Evolutionary conservation across 1,284 basidiomycete genomes (phyloP).

Genomic region (Pseudozyma sp.): DNA sequence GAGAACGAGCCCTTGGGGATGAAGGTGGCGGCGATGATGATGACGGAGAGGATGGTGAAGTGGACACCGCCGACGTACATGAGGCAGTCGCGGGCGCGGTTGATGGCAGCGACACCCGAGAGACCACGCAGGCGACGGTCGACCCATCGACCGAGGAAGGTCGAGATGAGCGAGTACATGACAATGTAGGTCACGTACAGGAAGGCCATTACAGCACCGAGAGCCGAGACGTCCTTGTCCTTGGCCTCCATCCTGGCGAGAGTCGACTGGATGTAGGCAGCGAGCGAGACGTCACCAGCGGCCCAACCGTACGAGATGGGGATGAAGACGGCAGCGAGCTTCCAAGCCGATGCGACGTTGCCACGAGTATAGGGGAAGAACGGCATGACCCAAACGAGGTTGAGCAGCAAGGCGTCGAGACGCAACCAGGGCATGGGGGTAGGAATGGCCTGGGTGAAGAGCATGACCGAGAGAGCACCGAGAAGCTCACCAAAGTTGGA

Average conservation of each 20-base stretch:
- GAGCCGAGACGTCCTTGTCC: constrained; percentile 67
- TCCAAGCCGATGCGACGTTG: constrained; percentile 56
- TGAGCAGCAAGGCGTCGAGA: constrained; percentile 67
- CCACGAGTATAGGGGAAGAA: constrained; percentile 57
- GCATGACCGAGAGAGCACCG: constrained; percentile 67
- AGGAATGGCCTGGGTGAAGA: constrained; percentile 63
- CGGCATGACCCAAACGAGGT: constrained; percentile 69
- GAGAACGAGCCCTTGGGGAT: constrained; percentile 67
- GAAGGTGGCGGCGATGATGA: constrained; percentile 68
- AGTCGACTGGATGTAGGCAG: constrained; percentile 69
- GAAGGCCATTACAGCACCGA: constrained; percentile 70
- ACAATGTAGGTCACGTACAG: constrained; percentile 58
- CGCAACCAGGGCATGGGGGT: constrained; percentile 68
- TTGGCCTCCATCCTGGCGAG: constrained; percentile 65
- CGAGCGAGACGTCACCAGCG: constrained; percentile 69
- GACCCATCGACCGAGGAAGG: constrained; percentile 69
- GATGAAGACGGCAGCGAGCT: constrained; percentile 63
- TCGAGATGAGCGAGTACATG: constrained; percentile 67
- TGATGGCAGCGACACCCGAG: constrained; percentile 40
- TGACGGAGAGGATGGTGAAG: constrained; percentile 67
- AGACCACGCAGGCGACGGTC: constrained; percentile 56
- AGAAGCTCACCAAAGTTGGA: constrained; percentile 68
- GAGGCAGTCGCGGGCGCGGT: constrained; percentile 55
- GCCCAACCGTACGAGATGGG: constrained; percentile 70
- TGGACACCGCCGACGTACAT: constrained; percentile 66